Conservation (phyloP, 306 rosid genomes). For the Citrullus amarus region DNA sequence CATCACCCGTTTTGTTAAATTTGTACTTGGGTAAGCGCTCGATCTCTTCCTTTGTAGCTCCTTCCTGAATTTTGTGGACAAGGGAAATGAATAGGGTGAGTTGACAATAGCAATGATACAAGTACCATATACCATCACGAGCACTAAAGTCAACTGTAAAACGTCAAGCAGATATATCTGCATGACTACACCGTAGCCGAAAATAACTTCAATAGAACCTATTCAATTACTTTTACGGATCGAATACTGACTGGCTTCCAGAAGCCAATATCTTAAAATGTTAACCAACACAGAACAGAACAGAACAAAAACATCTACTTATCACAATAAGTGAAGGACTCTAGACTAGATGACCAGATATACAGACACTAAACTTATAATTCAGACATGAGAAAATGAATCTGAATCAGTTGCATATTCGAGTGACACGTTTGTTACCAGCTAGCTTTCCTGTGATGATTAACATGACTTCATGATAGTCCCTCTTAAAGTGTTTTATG, state of each 20-base stretch:
- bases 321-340: neutral
- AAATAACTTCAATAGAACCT: neutral
- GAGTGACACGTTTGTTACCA: neutral
- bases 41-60: slow-evolving; percentile 82
- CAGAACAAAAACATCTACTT: neutral
- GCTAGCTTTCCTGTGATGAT: neutral
- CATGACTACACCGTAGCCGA: neutral
- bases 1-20: slow-evolving; percentile 30
- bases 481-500: neutral
- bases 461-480: neutral
- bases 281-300: neutral
- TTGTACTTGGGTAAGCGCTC: slow-evolving; percentile 61
- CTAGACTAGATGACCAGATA: neutral
- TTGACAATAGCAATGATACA: neutral
- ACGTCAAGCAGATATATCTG: neutral
- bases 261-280: neutral
- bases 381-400: neutral
- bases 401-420: neutral
- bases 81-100: slow-evolving; percentile 11
- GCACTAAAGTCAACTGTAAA: neutral
- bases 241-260: neutral
- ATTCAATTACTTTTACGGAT: neutral
- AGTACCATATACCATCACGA: neutral
- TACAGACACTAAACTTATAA: neutral
- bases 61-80: slow-evolving; percentile 47